These are phyloP conservation scores for Fennellomyces sp. DNA, from an alignment of 371 early-diverging fungal species.

Conservation along the genomic window DNA sequence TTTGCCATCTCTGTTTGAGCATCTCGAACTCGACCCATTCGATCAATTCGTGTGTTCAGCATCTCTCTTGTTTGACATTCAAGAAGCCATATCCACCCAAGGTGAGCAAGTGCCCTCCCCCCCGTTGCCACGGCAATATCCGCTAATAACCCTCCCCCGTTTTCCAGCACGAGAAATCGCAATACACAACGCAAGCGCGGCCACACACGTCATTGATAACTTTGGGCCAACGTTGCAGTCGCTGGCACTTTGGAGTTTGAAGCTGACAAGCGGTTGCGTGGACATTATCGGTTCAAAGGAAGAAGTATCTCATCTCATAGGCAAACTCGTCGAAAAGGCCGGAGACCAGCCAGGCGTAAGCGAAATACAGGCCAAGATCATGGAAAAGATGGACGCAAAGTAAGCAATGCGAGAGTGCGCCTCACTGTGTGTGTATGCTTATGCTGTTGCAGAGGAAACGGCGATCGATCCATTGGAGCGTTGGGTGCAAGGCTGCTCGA, in stretches of 20 bases:
- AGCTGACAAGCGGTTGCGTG: background rate
- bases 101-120: constrained; percentile 28
- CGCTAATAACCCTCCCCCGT: background rate
- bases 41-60: constrained; percentile 48
- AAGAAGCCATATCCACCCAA: constrained; percentile 44
- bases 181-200: background rate
- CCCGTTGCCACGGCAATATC: too few species aligned
- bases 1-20: background rate
- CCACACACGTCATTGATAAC: background rate
- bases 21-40: constrained; percentile 44
- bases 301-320: background rate
- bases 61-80: constrained; percentile 39
- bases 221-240: background rate
- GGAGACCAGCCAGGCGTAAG: background rate
- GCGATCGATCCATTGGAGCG: background rate
- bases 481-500: constrained; percentile 58
- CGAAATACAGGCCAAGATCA: background rate
- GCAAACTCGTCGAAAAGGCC: background rate
- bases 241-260: background rate
- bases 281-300: background rate
- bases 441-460: constrained; percentile 27
- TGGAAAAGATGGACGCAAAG: background rate
- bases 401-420: background rate
- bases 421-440: background rate
- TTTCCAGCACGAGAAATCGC: background rate